These are phyloP conservation scores for Paxillus involutus DNA, from an alignment of 768 basidiomycete genomes.

Conservation along the genomic window DNA sequence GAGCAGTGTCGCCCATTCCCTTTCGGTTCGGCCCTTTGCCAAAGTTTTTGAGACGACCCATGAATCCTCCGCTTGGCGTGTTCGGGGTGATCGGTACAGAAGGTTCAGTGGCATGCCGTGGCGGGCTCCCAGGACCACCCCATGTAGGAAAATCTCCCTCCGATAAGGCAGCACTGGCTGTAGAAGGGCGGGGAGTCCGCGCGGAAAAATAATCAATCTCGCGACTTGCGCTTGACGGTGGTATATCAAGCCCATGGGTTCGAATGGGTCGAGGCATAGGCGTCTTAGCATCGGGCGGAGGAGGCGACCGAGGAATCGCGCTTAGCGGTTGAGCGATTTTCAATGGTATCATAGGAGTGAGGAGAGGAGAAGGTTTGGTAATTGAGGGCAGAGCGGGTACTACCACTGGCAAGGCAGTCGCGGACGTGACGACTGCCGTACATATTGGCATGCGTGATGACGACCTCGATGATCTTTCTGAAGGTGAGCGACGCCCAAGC, in stretches of 20 bases:
- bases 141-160: slow-evolving; percentile 54
- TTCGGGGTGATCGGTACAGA: slow-evolving; percentile 43
- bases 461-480: slow-evolving; percentile 27
- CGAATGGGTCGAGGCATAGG: slow-evolving; percentile 36
- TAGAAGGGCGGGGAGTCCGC: slow-evolving; percentile 45
- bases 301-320: slow-evolving; percentile 46
- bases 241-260: slow-evolving; percentile 45
- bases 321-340: slow-evolving; percentile 30
- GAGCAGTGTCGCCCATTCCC: slow-evolving; percentile 14
- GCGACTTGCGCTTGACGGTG: slow-evolving; percentile 25
- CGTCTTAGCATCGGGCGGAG: slow-evolving; percentile 27
- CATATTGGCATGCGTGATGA: slow-evolving; percentile 24
- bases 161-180: slow-evolving; percentile 37
- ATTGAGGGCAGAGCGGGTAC: slow-evolving; percentile 47
- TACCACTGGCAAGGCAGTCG: slow-evolving; percentile 66
- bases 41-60: slow-evolving; percentile 78
- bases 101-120: slow-evolving; percentile 23
- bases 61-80: slow-evolving; percentile 59
- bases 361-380: slow-evolving; percentile 51
- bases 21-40: slow-evolving; percentile 55
- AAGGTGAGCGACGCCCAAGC: slow-evolving; percentile 28
- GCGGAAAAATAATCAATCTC: slow-evolving; percentile 55
- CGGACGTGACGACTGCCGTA: slow-evolving; percentile 56
- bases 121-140: slow-evolving; percentile 38
- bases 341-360: slow-evolving; percentile 60